Percentiles rank a stretch among this genome's conserved stretches.
Conservation (phyloP, 2,329 filamentous ascomycete genomes). For the Penicillium digitatum region DNA sequence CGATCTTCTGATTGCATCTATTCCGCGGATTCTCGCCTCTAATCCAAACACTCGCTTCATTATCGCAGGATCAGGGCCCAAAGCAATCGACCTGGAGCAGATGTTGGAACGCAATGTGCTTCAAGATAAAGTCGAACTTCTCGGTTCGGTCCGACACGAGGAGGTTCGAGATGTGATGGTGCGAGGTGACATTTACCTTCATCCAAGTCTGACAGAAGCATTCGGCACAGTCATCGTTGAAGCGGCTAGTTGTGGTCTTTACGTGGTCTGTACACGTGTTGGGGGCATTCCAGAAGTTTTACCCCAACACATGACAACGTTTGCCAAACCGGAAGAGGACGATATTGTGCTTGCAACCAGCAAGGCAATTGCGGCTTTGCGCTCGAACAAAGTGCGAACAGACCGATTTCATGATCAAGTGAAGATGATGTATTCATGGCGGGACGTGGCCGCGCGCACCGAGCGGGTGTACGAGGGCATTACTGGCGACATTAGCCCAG, state of each 20-base stretch:
- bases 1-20: slow-evolving; percentile 91
- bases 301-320: slow-evolving; percentile 94
- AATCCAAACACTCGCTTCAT: slow-evolving; percentile 95
- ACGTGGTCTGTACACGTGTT: slow-evolving; percentile 94
- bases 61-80: slow-evolving; percentile 91
- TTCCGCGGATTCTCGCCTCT: slow-evolving; percentile 82
- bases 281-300: slow-evolving; percentile 96
- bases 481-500: slow-evolving; percentile 75
- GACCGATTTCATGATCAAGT: slow-evolving; percentile 96
- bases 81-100: slow-evolving; percentile 95
- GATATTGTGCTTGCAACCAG: slow-evolving; percentile 87
- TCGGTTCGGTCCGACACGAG: slow-evolving; percentile 89
- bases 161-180: slow-evolving; percentile 98
- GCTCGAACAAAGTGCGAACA: slow-evolving; percentile 81
- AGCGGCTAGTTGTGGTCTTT: slow-evolving; percentile 89
- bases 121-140: slow-evolving; percentile 87
- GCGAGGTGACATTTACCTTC: slow-evolving; percentile 90
- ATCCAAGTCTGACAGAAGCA: slow-evolving; percentile 90
- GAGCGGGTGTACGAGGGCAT: slow-evolving; percentile 95
- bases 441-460: slow-evolving; percentile 86
- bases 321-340: slow-evolving; percentile 94
- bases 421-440: slow-evolving; percentile 98
- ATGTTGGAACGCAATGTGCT: slow-evolving; percentile 95
- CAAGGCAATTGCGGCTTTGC: slow-evolving; percentile 78
- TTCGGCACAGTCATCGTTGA: slow-evolving; percentile 98